Evolutionary conservation across 2,329 filamentous ascomycete genomes (phyloP), one percentile per base, ranked within the genome.

Genomic region (Fusarium sp.): DNA sequence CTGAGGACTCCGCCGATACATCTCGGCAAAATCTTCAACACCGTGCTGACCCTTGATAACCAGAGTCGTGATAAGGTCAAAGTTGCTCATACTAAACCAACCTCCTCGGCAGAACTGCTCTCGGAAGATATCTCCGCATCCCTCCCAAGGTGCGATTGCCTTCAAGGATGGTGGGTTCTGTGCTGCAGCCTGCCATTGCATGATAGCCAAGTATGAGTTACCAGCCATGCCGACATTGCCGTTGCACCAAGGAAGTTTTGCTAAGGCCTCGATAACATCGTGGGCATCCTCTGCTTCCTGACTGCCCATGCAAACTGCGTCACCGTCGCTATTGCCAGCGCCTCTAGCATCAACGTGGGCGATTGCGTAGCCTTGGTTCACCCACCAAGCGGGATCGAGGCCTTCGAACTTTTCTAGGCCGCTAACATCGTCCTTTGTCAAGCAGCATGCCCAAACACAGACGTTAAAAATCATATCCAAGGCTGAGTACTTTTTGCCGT

Each of bases 221-320:
- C 78, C 77, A 5, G 74, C 74, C 69, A 79, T 74, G 2, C 75
- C 77, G 3, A 77, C 65, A 7, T 66, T 78, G 6, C 77, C 77
- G 14, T 75, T 77, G 20, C 75, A 77, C 77, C 77, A 79, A 2
- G 62, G 44, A 38, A 78, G 55, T 52, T 73, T 73, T 4, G 78
- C 69, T 1, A 78, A 57, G 3, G 69, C 72, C 38, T 78, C 75
- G 17, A 71, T 64, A 3, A 62, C 57, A 60, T 71, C 69, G 17
- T 72, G 50, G 2, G 56, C 57, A 22, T 78, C 77, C 20, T 73
- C 67, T 2, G 63, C 75, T 26, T 58, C 71, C 6, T 70, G 62
- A 1, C 49, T 20, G 2, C 67, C 67, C 66, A 70, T 63, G 1
- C 67, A 69, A 2, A 66, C 67, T 17, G 66, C 40, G 18, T 66